phyloP scores from a whole-genome alignment of 192 early-diverging fungal genomes.

The Jimgerdemannia lactiflua region DNA sequence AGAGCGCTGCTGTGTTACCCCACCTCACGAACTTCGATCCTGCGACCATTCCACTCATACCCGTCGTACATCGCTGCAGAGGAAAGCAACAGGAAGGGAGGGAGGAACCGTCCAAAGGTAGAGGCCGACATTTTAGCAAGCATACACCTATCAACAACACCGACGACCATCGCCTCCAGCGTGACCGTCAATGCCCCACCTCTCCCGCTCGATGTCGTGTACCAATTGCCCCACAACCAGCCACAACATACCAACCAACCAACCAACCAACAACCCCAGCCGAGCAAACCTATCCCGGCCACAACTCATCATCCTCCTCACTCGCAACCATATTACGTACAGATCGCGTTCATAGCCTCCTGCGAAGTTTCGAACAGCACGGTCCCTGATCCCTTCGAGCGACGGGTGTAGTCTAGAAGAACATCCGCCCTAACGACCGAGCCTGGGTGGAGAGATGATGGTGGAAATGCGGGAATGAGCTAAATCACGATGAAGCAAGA shows the following conservation, averaged over 20 bases:
- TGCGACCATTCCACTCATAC: conserved; percentile 72
- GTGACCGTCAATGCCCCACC: not conserved
- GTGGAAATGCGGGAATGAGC: too few relatives aligned
- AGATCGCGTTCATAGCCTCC: conserved; percentile 70
- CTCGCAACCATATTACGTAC: conserved; percentile 45
- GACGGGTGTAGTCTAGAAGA: conserved; percentile 39
- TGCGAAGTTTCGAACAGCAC: conserved; percentile 68
- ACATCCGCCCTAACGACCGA: conserved; percentile 70
- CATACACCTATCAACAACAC: not conserved
- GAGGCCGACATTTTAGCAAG: conserved; percentile 1
- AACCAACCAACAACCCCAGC: conserved; percentile 18
- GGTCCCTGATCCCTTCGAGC: conserved; percentile 71
- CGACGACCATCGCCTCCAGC: not conserved
- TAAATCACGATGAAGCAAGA: not conserved
- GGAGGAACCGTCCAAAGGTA: not conserved
- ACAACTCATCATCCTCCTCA: conserved; percentile 2
- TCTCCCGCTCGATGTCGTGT: not conserved
- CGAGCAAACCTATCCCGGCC: conserved; percentile 6
- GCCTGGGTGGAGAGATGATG: conserved; percentile 27
- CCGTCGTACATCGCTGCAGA: conserved; percentile 74
- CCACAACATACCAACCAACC: not conserved
- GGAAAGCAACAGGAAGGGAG: conserved; percentile 24
- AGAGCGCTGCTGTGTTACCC: conserved; percentile 8
- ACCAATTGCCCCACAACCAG: not conserved
- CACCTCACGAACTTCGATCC: conserved; percentile 82